A percentile compares a stretch with the other conserved stretches of the same genome.
These are phyloP conservation scores for Synura sp. DNA, from an alignment of 352 stramenopile species.

Conservation along the genomic window DNA sequence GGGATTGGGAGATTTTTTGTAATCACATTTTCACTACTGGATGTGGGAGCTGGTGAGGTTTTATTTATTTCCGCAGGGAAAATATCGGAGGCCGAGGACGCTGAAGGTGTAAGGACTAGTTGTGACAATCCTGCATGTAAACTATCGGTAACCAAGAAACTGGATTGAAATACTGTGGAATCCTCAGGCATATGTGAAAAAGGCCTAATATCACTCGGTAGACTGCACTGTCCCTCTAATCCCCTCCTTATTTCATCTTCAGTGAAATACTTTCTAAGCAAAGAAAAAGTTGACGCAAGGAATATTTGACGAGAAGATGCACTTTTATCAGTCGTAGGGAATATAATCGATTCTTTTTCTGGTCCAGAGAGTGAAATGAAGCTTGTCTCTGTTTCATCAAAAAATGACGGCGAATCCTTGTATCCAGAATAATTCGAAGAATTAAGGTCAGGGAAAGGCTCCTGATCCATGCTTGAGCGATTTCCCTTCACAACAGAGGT, in stretches of 20 bases:
- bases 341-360: slow-evolving; percentile 38
- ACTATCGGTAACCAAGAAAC: slow-evolving; percentile 35
- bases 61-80: slow-evolving; percentile 36
- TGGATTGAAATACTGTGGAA: slow-evolving; percentile 36
- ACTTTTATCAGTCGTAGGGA: slow-evolving; percentile 35
- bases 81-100: slow-evolving; percentile 30
- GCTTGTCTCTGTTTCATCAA: slow-evolving; percentile 35
- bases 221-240: slow-evolving; percentile 32
- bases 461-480: slow-evolving; percentile 31
- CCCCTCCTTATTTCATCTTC: slow-evolving; percentile 33
- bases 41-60: slow-evolving; percentile 31
- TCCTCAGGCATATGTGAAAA: slow-evolving; percentile 35
- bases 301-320: slow-evolving; percentile 36
- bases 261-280: slow-evolving; percentile 37
- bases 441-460: slow-evolving; percentile 33
- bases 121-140: slow-evolving; percentile 35
- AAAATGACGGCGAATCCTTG: slow-evolving; percentile 33
- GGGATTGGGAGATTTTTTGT: slow-evolving; percentile 35
- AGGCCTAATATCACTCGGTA: slow-evolving; percentile 34
- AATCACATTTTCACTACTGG: slow-evolving; percentile 36
- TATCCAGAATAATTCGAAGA: slow-evolving; percentile 37
- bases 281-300: slow-evolving; percentile 35
- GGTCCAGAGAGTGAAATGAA: slow-evolving; percentile 30
- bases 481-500: slow-evolving; percentile 30
- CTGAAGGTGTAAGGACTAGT: slow-evolving; percentile 33